Evolutionary conservation across 2,329 filamentous ascomycete species (phyloP).

Genomic region (Claviceps arundinis): DNA sequence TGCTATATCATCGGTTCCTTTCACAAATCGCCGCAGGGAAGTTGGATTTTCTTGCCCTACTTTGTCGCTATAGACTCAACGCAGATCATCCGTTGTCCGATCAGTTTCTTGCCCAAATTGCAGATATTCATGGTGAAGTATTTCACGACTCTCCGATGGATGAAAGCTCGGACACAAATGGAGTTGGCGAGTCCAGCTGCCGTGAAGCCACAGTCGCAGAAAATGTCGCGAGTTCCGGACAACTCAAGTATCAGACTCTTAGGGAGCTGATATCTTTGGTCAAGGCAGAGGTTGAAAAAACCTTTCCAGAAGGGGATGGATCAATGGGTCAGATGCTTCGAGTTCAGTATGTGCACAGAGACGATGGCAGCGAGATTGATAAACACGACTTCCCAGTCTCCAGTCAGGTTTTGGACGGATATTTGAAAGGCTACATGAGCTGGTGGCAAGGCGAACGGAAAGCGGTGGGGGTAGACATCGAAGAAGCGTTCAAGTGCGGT

Average conservation of each 20-base stretch:
- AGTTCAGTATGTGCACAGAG: constrained; percentile 40
- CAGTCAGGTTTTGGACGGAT: constrained; percentile 44
- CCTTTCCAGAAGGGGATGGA: constrained; percentile 37
- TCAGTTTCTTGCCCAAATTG: constrained; percentile 63
- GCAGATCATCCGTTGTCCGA: constrained; percentile 59
- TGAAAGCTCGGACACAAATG: constrained; percentile 8
- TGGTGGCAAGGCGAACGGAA: constrained; percentile 77
- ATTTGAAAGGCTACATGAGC: constrained; percentile 56
- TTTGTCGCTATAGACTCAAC: constrained; percentile 59
- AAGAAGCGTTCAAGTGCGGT: constrained; percentile 80
- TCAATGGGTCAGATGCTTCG: constrained; percentile 38
- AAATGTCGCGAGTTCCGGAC: constrained; percentile 8
- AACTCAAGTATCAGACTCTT: constrained; percentile 35
- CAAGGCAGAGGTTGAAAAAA: constrained; percentile 30
- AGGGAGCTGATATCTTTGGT: constrained; percentile 34
- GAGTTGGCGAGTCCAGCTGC: not conserved
- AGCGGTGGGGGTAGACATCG: constrained; percentile 62
- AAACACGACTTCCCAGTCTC: constrained; percentile 54
- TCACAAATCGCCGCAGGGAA: constrained; percentile 57
- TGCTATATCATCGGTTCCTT: constrained; percentile 81
- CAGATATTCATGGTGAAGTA: constrained; percentile 50
- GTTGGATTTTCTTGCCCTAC: constrained; percentile 55
- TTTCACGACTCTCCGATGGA: constrained; percentile 39
- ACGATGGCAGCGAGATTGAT: constrained; percentile 40
- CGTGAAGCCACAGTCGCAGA: not conserved